phyloP scores from a whole-genome alignment of 352 stramenopile genomes.

The Globisporangium spiculum region DNA sequence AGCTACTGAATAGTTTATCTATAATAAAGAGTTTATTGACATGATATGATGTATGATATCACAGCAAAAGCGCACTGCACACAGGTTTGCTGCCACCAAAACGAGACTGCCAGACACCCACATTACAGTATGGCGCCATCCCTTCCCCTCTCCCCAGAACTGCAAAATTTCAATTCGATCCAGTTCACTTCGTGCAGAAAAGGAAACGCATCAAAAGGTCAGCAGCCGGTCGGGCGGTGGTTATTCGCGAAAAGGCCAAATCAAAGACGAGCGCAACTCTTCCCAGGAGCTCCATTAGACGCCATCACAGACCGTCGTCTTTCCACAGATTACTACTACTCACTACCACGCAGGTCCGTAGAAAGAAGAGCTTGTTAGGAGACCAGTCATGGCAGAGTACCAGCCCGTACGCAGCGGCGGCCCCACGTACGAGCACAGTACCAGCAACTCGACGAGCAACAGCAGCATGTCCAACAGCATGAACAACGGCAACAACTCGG shows the following conservation, averaged over 20 bases:
- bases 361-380: neutral
- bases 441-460: neutral
- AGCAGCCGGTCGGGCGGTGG: neutral
- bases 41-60: neutral
- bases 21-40: neutral
- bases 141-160: neutral
- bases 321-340: neutral
- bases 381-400: neutral
- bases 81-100: neutral
- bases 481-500: neutral
- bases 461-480: neutral
- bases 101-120: neutral
- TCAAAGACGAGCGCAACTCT: neutral
- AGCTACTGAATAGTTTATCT: neutral
- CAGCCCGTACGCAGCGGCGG: neutral
- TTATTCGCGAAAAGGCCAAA: constrained; percentile 4
- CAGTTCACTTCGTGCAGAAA: neutral
- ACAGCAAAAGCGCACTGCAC: neutral
- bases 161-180: constrained; percentile 6
- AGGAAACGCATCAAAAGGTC: neutral
- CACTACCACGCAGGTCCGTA: neutral
- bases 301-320: neutral
- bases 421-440: constrained; percentile 4
- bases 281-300: neutral
- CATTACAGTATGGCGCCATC: neutral